A percentile compares a stretch with the other conserved stretches of the same genome.
phyloP scores from a whole-genome alignment of 2,329 filamentous ascomycete genomes.

The Cladophialophora carrionii region DNA sequence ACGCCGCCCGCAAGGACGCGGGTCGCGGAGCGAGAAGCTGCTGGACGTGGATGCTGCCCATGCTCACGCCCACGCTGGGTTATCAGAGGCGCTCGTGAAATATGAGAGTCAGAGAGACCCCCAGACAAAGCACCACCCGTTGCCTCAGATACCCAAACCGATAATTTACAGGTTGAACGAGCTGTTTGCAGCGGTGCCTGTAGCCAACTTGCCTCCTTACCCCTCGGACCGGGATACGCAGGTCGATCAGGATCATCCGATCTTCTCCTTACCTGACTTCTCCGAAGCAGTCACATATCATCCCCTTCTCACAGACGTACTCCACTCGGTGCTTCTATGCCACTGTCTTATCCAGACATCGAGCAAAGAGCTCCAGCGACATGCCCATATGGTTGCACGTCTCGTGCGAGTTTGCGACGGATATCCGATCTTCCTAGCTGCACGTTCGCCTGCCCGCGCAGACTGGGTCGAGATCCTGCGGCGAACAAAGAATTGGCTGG shows the following conservation, averaged over 20 bases:
- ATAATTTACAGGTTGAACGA: conserved; percentile 62
- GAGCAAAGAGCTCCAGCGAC: conserved; percentile 73
- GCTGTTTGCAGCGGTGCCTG: conserved; percentile 72
- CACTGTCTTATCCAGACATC: conserved; percentile 81
- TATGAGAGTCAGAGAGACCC: conserved; percentile 25
- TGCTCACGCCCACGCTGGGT: conserved; percentile 39
- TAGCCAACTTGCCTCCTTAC: conserved; percentile 68
- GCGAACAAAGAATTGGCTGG: conserved; percentile 70
- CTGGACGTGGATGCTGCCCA: conserved; percentile 35
- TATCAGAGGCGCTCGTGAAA: conserved; percentile 33
- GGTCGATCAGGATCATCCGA: conserved; percentile 37
- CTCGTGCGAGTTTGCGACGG: conserved; percentile 74
- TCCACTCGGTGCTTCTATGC: conserved; percentile 76
- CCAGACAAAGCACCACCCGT: neutral
- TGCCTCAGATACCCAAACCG: conserved; percentile 31
- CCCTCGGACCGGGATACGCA: conserved; percentile 53
- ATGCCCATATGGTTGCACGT: conserved; percentile 79
- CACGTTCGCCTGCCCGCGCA: conserved; percentile 69
- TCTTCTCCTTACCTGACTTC: conserved; percentile 49
- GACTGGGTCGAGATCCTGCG: conserved; percentile 80
- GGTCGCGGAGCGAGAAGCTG: conserved; percentile 29
- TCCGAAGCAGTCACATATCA: conserved; percentile 77
- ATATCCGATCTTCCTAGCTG: conserved; percentile 77
- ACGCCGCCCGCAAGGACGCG: conserved; percentile 56
- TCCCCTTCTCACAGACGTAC: conserved; percentile 74